Percentiles rank a stretch among this genome's conserved stretches.
phyloP scores from a whole-genome alignment of 352 stramenopile genomes.

The Plasmopara muralis region DNA sequence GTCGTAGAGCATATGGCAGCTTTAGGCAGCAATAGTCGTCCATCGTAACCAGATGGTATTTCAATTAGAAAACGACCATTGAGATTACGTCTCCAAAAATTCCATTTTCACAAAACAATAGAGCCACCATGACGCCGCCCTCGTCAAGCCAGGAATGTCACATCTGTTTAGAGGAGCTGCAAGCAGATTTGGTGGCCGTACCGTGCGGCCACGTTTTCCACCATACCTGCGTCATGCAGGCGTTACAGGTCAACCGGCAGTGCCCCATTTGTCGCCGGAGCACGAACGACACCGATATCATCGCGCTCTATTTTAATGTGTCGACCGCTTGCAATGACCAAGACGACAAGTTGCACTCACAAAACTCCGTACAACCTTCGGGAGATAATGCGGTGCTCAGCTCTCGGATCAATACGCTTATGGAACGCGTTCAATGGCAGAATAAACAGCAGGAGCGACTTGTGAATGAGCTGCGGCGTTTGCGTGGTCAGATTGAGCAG shows the following conservation, averaged over 20 bases:
- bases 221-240: conserved; percentile 61
- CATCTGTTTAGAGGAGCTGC: conserved; percentile 78
- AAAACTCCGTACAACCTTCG: conserved; percentile 1
- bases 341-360: neutral
- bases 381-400: conserved; percentile 40
- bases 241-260: conserved; percentile 59
- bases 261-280: conserved; percentile 65
- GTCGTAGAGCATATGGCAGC: too few relatives aligned
- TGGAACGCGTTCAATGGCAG: conserved; percentile 72
- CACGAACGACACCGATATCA: conserved; percentile 35
- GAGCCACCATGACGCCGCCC: conserved; percentile 7
- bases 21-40: neutral
- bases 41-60: neutral
- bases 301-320: conserved; percentile 65
- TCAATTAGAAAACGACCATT: neutral
- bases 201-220: conserved; percentile 76
- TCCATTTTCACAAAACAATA: neutral
- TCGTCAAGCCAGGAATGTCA: conserved; percentile 56
- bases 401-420: conserved; percentile 44
- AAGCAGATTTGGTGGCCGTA: conserved; percentile 42
- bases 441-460: conserved; percentile 68
- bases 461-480: conserved; percentile 44
- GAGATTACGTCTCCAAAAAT: neutral
- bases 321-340: conserved; percentile 9
- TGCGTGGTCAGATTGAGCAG: conserved; percentile 58